phyloP scores from a whole-genome alignment of 306 rosid genomes.

The Lablab purpureus region DNA sequence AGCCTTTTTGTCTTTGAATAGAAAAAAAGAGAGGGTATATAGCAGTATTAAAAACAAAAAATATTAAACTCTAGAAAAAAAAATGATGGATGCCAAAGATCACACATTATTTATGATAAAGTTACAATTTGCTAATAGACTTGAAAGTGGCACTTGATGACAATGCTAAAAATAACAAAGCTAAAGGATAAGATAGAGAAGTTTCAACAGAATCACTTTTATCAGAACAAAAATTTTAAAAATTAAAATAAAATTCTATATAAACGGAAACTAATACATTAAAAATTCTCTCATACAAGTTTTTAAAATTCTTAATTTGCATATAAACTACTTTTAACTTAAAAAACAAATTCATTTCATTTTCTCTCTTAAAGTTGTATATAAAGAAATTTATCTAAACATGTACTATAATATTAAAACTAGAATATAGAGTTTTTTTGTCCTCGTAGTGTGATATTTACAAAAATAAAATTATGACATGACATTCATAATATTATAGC shows the following conservation, averaged over 20 bases:
- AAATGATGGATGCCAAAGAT: neutral
- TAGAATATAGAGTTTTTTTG: neutral
- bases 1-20: neutral
- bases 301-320: too few relatives aligned
- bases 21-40: neutral
- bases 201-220: too few relatives aligned
- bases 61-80: neutral
- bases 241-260: too few relatives aligned
- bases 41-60: too few relatives aligned
- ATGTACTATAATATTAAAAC: neutral
- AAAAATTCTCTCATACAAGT: too few relatives aligned
- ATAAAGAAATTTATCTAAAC: too few relatives aligned
- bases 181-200: too few relatives aligned
- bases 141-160: neutral
- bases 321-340: too few relatives aligned
- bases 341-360: too few relatives aligned
- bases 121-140: neutral
- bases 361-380: too few relatives aligned
- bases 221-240: too few relatives aligned
- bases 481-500: neutral
- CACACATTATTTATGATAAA: neutral
- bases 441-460: neutral
- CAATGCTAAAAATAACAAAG: neutral
- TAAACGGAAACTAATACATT: too few relatives aligned
- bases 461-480: neutral